A percentile compares a stretch with the other conserved stretches of the same genome.
Conservation (phyloP, 139 green algal genomes). For the Asterochloris sp. region DNA sequence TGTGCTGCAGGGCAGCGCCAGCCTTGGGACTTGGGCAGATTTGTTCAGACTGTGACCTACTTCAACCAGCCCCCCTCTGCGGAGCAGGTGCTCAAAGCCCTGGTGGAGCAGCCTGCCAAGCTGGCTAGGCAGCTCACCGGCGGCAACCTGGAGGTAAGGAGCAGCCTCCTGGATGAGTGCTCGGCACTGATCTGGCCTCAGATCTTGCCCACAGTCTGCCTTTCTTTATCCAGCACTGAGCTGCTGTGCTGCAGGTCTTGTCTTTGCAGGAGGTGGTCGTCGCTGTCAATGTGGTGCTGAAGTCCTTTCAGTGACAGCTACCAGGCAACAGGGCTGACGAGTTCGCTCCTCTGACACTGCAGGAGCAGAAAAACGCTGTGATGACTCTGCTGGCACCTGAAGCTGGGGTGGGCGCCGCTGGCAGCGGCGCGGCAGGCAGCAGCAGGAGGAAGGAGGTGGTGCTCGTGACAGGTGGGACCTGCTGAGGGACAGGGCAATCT, state of each 20-base stretch:
- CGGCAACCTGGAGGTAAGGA: not conserved
- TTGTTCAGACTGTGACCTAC: conserved; percentile 68
- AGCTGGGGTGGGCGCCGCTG: not conserved
- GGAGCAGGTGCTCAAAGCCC: conserved; percentile 19
- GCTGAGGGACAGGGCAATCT: too few species aligned
- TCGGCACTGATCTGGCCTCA: too few species aligned
- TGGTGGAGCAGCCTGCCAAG: conserved; percentile 24
- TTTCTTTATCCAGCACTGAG: too few species aligned
- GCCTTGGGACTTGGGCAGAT: conserved; percentile 78
- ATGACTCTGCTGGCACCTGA: not conserved
- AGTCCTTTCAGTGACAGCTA: too few species aligned
- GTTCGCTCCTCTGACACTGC: too few species aligned
- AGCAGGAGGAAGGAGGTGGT: not conserved
- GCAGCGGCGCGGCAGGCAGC: not conserved
- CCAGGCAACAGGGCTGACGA: too few species aligned
- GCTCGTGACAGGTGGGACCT: conserved; percentile 7
- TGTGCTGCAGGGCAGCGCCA: conserved; percentile 34
- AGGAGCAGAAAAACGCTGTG: not conserved
- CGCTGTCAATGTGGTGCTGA: too few species aligned
- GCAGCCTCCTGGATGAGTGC: too few species aligned
- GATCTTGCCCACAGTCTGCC: too few species aligned
- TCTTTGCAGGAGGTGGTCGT: too few species aligned
- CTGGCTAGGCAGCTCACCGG: conserved; percentile 3
- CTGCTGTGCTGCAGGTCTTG: too few species aligned
- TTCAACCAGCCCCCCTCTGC: conserved; percentile 66